These are phyloP conservation scores for Phalaenopsis aphrodite DNA, from an alignment of 106 monocot species.

Conservation along the genomic window DNA sequence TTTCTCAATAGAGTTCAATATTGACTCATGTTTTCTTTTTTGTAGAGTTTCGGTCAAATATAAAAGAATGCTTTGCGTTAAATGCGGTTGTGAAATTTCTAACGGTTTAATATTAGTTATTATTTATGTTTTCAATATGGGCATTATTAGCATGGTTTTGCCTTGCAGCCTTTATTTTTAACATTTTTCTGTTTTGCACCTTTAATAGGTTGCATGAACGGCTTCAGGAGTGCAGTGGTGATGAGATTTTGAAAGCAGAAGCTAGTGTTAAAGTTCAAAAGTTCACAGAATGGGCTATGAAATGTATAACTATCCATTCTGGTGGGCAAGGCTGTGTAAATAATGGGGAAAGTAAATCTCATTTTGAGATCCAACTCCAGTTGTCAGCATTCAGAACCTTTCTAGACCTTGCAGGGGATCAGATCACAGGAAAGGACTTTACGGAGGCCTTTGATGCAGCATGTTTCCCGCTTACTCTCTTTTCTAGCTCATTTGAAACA, in stretches of 20 bases:
- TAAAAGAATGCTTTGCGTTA: background rate
- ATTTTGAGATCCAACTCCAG: slow-evolving; percentile 51
- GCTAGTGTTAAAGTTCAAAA: slow-evolving; percentile 52
- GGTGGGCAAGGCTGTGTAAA: slow-evolving; percentile 24
- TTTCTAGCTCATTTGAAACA: slow-evolving; percentile 55
- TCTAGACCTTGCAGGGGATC: slow-evolving; percentile 54
- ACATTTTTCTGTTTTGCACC: background rate
- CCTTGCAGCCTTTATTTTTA: background rate
- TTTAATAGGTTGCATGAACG: slow-evolving; percentile 49
- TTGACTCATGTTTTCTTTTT: background rate
- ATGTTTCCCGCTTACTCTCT: slow-evolving; percentile 69
- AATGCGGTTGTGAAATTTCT: background rate
- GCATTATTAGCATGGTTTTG: background rate
- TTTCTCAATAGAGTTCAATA: background rate
- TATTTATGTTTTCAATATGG: background rate
- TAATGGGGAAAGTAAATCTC: slow-evolving; percentile 9
- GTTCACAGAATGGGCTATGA: slow-evolving; percentile 70
- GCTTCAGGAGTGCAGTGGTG: slow-evolving; percentile 57
- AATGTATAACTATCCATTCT: slow-evolving; percentile 52
- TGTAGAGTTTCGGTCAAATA: background rate
- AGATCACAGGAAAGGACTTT: slow-evolving; percentile 55
- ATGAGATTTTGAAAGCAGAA: slow-evolving; percentile 55
- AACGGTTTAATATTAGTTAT: background rate
- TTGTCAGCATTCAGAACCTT: slow-evolving; percentile 56
- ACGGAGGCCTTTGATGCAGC: slow-evolving; percentile 72